phyloP scores from a whole-genome alignment of 176 grass and related monocot species.

The Chloris gayana region DNA sequence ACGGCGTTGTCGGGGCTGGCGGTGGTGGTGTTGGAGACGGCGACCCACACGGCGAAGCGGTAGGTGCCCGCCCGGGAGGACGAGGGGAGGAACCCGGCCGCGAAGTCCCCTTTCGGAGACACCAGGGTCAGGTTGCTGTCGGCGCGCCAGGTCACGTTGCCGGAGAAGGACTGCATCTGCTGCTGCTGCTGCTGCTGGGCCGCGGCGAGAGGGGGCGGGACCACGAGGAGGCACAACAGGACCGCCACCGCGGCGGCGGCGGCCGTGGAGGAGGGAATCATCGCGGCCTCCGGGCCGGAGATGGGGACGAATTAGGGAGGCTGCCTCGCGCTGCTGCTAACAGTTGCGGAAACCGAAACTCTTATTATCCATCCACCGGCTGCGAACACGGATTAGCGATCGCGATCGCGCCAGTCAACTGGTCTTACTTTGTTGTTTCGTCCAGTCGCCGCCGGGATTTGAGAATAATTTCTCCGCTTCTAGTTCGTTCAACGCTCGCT shows the following conservation, averaged over 20 bases:
- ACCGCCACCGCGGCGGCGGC: not conserved
- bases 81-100: conserved; percentile 56
- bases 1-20: not conserved
- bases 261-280: not conserved
- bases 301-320: not conserved
- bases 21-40: not conserved
- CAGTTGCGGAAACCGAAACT: not conserved
- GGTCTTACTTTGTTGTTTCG: not conserved
- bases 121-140: conserved; percentile 51
- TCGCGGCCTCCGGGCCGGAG: not conserved
- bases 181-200: not conserved
- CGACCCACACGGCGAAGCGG: conserved; percentile 74
- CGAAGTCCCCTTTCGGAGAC: conserved; percentile 38
- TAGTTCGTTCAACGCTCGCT: not conserved
- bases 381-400: not conserved
- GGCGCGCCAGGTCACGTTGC: conserved; percentile 41
- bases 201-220: conserved; percentile 21
- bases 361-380: not conserved
- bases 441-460: not conserved
- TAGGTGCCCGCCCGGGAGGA: not conserved
- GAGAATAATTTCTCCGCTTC: not conserved
- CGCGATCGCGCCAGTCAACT: not conserved
- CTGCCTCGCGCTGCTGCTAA: not conserved
- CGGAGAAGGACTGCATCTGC: conserved; percentile 31
- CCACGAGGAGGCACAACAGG: conserved; percentile 11